Evolutionary conservation across 192 early-diverging fungal genomes (phyloP).

Genomic region (Helicostylum pulchrum): DNA sequence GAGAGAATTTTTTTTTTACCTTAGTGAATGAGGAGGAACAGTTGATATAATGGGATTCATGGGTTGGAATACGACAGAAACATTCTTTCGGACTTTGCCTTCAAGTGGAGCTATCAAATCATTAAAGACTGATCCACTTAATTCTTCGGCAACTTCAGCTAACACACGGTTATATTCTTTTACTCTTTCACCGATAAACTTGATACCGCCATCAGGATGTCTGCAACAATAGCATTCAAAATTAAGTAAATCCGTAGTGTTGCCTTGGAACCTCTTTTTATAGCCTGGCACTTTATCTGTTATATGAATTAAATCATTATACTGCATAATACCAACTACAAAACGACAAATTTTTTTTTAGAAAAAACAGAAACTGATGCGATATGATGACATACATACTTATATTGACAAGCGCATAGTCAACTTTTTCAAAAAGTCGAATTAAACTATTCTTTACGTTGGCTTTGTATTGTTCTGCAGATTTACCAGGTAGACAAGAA

Average conservation of each 20-base stretch:
- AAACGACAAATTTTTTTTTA: not conserved
- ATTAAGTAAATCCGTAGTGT: not conserved
- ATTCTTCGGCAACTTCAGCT: not conserved
- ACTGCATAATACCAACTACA: slow-evolving; percentile 1
- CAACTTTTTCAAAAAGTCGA: not conserved
- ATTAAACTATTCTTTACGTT: not conserved
- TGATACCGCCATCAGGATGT: too few species aligned
- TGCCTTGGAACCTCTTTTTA: not conserved
- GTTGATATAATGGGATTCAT: not conserved
- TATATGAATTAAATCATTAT: not conserved
- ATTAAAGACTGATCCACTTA: not conserved
- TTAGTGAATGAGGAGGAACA: not conserved
- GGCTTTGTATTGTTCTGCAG: not conserved
- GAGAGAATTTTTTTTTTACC: not conserved
- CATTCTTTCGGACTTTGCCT: not conserved
- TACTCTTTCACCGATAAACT: too few species aligned
- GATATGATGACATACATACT: not conserved
- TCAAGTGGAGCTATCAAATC: not conserved
- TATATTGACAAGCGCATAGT: slow-evolving; percentile 1
- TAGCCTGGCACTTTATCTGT: not conserved
- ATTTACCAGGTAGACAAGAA: slow-evolving; percentile 2
- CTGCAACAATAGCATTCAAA: slow-evolving; percentile 6
- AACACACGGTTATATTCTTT: not conserved
- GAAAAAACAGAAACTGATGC: not conserved
- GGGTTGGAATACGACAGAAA: not conserved